A percentile compares a stretch with the other conserved stretches of the same genome.
Evolutionary conservation across 306 rosid species (phyloP).

Genomic region (Ceratonia siliqua): DNA sequence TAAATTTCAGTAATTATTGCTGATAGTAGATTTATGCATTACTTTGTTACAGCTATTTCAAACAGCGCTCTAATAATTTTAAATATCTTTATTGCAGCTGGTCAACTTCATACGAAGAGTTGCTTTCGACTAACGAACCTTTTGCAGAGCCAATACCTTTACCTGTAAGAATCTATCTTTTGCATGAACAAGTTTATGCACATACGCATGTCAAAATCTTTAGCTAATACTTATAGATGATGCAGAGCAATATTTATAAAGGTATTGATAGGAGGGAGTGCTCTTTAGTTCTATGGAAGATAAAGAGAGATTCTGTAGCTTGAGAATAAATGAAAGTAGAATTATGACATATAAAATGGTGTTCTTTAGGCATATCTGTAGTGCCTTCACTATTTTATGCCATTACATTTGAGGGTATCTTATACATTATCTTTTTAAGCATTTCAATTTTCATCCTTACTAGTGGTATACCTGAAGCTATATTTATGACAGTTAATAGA

Average conservation of each 20-base stretch:
- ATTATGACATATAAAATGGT: background rate
- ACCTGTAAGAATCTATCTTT: constrained; percentile 58
- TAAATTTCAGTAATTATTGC: background rate
- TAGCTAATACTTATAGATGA: background rate
- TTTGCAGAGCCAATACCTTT: constrained; percentile 84
- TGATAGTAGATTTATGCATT: constrained; percentile 12
- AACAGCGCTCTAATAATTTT: background rate
- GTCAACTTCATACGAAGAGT: constrained; percentile 90
- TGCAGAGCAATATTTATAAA: background rate
- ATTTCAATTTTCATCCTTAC: background rate
- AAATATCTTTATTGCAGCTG: constrained; percentile 64
- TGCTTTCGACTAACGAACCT: constrained; percentile 69
- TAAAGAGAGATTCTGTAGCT: constrained; percentile 1
- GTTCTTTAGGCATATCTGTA: background rate
- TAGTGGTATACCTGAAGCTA: background rate
- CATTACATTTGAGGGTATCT: constrained; percentile 1
- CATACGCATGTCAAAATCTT: constrained; percentile 15
- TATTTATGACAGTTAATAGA: background rate
- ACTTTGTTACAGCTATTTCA: constrained; percentile 7
- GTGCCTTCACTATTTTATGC: constrained; percentile 1
- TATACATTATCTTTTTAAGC: background rate
- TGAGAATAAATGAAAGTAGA: background rate
- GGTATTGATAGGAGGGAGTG: background rate
- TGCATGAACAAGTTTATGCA: constrained; percentile 2
- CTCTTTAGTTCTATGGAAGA: background rate